Evolutionary conservation across 768 basidiomycete genomes (phyloP).

Genomic region (Hygrocybe coccinea): DNA sequence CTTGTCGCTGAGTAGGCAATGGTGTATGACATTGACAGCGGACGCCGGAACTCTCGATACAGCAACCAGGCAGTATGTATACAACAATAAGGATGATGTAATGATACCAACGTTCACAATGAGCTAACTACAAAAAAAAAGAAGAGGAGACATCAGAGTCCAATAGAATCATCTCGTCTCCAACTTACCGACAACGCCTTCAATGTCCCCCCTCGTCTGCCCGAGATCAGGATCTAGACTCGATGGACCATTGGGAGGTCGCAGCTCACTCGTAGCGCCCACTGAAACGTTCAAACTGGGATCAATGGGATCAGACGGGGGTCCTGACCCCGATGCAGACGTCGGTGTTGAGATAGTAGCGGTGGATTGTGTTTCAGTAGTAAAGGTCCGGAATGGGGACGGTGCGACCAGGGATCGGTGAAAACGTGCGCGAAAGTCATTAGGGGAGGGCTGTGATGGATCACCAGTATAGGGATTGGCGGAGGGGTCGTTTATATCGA

Average conservation of each 20-base stretch:
- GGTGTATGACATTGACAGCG: too few species aligned
- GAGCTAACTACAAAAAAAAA: background rate
- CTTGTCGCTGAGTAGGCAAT: too few species aligned
- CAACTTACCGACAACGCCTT: conserved; percentile 3
- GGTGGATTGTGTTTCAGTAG: conserved; percentile 11
- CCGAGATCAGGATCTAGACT: conserved; percentile 10
- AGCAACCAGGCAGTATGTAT: background rate
- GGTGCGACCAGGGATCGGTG: conserved; percentile 57
- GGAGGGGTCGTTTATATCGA: conserved; percentile 16
- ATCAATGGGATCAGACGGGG: conserved; percentile 32
- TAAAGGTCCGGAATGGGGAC: conserved; percentile 47
- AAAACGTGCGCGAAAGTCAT: conserved; percentile 64
- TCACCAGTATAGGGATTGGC: conserved; percentile 19
- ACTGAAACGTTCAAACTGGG: conserved; percentile 26
- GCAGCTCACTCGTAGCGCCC: conserved; percentile 11
- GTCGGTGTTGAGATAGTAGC: conserved; percentile 21
- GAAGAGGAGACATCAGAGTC: background rate
- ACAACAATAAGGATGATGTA: background rate
- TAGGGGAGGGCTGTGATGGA: conserved; percentile 26
- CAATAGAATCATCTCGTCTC: background rate
- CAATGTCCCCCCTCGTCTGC: conserved; percentile 11
- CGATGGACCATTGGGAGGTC: background rate
- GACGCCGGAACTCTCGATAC: background rate
- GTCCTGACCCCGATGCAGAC: conserved; percentile 26
- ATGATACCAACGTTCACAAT: background rate